Conservation (phyloP, 176 grass and related monocot species). For the Dendrocalamus sinicus region DNA sequence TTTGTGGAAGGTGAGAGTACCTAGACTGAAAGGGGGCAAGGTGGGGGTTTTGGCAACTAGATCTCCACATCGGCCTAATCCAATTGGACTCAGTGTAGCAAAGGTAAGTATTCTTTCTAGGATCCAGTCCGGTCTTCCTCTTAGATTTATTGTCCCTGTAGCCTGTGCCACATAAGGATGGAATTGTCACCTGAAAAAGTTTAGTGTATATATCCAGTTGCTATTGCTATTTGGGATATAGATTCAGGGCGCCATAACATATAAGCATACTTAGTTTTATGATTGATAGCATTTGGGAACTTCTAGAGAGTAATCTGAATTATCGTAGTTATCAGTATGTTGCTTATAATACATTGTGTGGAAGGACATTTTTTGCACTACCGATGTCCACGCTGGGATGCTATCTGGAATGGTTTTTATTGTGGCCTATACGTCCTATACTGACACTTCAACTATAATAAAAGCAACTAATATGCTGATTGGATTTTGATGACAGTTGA, state of each 20-base stretch:
- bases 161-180: neutral
- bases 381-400: neutral
- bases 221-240: neutral
- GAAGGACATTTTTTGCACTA: conserved; percentile 4
- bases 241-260: conserved; percentile 1
- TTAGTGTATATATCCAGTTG: neutral
- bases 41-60: conserved; percentile 90
- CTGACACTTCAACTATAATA: conserved; percentile 2
- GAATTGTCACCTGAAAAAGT: neutral
- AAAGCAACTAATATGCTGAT: neutral
- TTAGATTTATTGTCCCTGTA: neutral
- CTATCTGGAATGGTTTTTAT: neutral
- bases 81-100: conserved; percentile 91
- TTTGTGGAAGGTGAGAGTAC: conserved; percentile 81
- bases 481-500: conserved; percentile 17
- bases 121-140: neutral
- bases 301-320: neutral
- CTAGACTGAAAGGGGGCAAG: conserved; percentile 86
- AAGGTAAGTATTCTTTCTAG: conserved; percentile 59
- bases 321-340: neutral
- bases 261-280: neutral
- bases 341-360: neutral
- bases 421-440: neutral
- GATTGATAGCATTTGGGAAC: neutral
- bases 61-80: conserved; percentile 89